Conservation (phyloP, 1,284 basidiomycete genomes). For the Austroboletus rostrupii region DNA sequence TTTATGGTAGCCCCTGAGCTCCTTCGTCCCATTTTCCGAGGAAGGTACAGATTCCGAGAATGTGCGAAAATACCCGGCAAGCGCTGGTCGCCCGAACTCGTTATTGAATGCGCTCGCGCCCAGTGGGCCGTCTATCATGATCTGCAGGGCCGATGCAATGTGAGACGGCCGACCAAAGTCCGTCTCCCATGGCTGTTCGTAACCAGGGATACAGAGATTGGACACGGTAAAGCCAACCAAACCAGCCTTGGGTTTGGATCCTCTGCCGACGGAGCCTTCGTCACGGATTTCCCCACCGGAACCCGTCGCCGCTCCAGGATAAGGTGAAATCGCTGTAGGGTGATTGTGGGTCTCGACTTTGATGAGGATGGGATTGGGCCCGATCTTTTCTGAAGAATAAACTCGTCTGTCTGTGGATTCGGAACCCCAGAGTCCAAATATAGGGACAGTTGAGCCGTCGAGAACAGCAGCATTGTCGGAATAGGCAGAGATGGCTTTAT, state of each 20-base stretch:
- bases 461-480: slow-evolving; percentile 98
- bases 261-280: slow-evolving; percentile 93
- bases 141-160: slow-evolving; percentile 91
- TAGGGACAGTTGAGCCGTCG: slow-evolving; percentile 72
- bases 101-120: slow-evolving; percentile 98
- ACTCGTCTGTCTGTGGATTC: slow-evolving; percentile 31
- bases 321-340: slow-evolving; percentile 97
- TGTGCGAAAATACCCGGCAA: slow-evolving; percentile 85
- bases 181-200: slow-evolving; percentile 87
- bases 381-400: slow-evolving; percentile 57
- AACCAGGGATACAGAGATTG: slow-evolving; percentile 87
- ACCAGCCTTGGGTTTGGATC: slow-evolving; percentile 96
- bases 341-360: slow-evolving; percentile 99
- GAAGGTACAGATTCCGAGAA: slow-evolving; percentile 72
- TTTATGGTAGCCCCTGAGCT: slow-evolving; percentile 97
- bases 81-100: slow-evolving; percentile 92
- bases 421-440: slow-evolving; percentile 66
- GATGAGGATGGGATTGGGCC: slow-evolving; percentile 88
- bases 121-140: slow-evolving; percentile 96
- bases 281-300: slow-evolving; percentile 98
- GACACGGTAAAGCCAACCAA: slow-evolving; percentile 94
- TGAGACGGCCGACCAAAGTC: slow-evolving; percentile 88
- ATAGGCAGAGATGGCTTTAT: slow-evolving; percentile 92
- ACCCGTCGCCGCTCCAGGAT: slow-evolving; percentile 95
- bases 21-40: slow-evolving; percentile 36